Base-by-base conservation (phyloP, 768 basidiomycete species). In the Kwoniella sp. region DNA sequence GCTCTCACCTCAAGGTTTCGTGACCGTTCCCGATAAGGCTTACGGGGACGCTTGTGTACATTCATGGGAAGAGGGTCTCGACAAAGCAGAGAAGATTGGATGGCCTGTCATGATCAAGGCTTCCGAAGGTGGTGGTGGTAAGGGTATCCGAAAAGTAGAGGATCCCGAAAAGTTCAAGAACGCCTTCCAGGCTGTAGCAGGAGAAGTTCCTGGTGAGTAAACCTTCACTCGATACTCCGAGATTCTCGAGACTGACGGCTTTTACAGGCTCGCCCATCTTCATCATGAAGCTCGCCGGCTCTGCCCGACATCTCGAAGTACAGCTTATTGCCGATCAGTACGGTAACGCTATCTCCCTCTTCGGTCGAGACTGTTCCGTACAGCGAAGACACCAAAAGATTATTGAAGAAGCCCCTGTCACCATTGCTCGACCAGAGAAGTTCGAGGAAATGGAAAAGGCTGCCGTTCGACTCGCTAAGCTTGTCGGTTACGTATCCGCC, bases 61-160 rank as follows among this genome's bases (percentile, higher is more conserved):
- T 51, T 85, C 82, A 46, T 91, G 93, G 48, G 92, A 92, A 78
- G 88, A 96, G 68, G 96, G 96, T 22, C 78, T 98, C 61, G 81
- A 83, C 66, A 87, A 85, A 74, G 91, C 95, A 0, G 88, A 92
- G 78, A 82, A 87, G 77, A 96, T 99, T 55, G 94, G 95, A 12
- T 98, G 86, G 85, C 96, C 96, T 0, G 87, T 99, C 67, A 99
- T 99, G 96, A 98, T 99, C 83, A 99, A 99, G 83, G 96, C 96
- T 5, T 92, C 90, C 68, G 96, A 99, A 81, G 96, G 96, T 69
- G 96, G 96, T 71, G 96, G 96, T 80, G 96, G 96, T 63, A 99
- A 99, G 81, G 96, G 96, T 82, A 99, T 99, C 64, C 85, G 96
- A 58, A 98, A 90, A 83, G 96, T 99, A 27, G 91, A 95, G 54